Evolutionary conservation across 1,284 basidiomycete genomes (phyloP), one percentile per base, ranked within the genome.

Genomic region (Apiotrichum sp.): DNA sequence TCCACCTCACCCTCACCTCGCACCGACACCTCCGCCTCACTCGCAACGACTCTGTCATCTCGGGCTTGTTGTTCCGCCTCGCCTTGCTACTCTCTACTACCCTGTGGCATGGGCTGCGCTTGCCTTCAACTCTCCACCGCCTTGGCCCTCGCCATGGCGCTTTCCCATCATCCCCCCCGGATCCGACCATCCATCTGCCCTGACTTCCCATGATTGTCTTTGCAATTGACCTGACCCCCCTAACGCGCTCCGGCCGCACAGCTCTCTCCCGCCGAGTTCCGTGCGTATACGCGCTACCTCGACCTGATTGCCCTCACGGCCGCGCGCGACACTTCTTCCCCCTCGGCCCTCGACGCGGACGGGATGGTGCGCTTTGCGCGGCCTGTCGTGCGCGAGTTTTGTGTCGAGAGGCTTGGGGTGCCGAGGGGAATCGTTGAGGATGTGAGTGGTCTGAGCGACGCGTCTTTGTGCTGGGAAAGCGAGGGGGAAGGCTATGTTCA

Each of bases 251-350:
- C 29, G 29, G 29, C 29, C 29, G 29, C 11, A 8, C 49, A 64
- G 62, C 62, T 64, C 41, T 60, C 62, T 34, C 62, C 62, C 3
- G 48, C 52, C 16, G 62, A 64, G 52, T 59, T 52, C 44, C 45
- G 50, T 35, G 53, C 61, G 3, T 64, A 59, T 48, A 58, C 45
- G 40, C 55, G 58, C 8, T 64, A 64, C 56, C 55, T 62, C 32
- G 62, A 64, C 50, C 53, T 60, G n/a, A 51, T 64, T 3, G 55
- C 50, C 3, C 50, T 58, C 13, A 52, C 56, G 11, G 53, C 59
- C n/a, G 54, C 57, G 13, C 44, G 48, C 31, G 38, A 50, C 22
- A 50, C 47, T 4, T 41, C 46, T 32, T 31, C 32, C 10, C 16
- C 16, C 16, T 36, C 38, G n/a, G 55, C 48, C 7, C 45, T 57